Evolutionary conservation across 352 stramenopile genomes (phyloP), one percentile per base, ranked within the genome.

Genomic region (Globisporangium solare): DNA sequence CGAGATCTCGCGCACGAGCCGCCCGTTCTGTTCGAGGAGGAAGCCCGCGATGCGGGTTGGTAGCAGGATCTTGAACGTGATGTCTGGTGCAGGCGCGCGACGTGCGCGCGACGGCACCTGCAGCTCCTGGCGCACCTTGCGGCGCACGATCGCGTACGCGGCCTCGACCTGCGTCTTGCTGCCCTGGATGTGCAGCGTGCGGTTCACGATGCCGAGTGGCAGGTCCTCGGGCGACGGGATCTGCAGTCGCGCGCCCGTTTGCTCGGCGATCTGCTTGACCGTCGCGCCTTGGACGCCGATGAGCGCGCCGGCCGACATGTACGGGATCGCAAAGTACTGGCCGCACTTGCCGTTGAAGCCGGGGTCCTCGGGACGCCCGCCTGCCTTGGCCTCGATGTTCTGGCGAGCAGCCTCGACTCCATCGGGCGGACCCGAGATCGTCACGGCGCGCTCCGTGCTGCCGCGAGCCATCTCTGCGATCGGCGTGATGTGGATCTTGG

Each of bases 251-350:
- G 73, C 78, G 22, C 81, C 81, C 8, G 68, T 83, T 24, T 71
- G 63, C 8, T 80, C 76, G 18, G 62, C 61, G 20, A 91, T 76
- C 27, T 57, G 67, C 45, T 66, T 63, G 10, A 79, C 60, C 2
- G 60, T 72, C 0, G 48, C 50, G 8, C 81, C 81, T 17, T 83
- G 62, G 0, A 64, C 47, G 1, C 78, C 79, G 27, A 91, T 89
- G 15, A 91, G 56, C 51, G 60, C 74, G 10, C 78, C 78, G 2
- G 75, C 63, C 1, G 71, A 54, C 31, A 63, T 53, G 37, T 73
- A 79, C 17, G 81, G 81, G 41, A 91, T 76, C 20, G 79, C 81
- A 58, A 80, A 91, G 49, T 88, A 88, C 47, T 84, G 70, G 1
- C 78, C 75, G 7, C 67, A 54, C 40, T 74, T 67, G n/a, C 58